A percentile compares a stretch with the other conserved stretches of the same genome.
phyloP scores from a whole-genome alignment of 2,329 filamentous ascomycete species.

The Allantophomopsis lycopodina region DNA sequence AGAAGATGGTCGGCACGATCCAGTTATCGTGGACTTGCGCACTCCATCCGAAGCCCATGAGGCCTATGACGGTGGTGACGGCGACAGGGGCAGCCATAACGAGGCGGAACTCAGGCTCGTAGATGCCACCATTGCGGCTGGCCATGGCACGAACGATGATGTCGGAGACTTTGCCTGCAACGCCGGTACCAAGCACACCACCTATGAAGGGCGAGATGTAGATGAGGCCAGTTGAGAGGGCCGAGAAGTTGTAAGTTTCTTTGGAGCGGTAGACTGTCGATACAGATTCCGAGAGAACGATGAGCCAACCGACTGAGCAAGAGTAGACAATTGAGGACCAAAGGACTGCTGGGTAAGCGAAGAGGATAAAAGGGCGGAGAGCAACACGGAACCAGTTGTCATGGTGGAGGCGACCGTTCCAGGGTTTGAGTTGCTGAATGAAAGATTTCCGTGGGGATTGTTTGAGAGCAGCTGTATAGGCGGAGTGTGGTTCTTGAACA shows the following conservation, averaged over 20 bases:
- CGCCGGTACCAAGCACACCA: constrained; percentile 78
- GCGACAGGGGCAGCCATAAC: constrained; percentile 77
- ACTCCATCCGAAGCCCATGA: constrained; percentile 97
- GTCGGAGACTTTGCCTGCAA: constrained; percentile 81
- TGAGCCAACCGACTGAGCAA: constrained; percentile 86
- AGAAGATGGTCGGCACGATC: constrained; percentile 91
- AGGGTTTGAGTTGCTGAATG: constrained; percentile 58
- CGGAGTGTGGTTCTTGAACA: not conserved
- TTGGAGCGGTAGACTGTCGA: constrained; percentile 62
- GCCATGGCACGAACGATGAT: constrained; percentile 73
- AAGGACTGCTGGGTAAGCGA: constrained; percentile 74
- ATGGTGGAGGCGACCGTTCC: constrained; percentile 62
- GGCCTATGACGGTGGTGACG: constrained; percentile 65
- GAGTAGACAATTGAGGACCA: constrained; percentile 82
- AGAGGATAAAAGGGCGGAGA: constrained; percentile 71
- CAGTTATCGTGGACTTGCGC: constrained; percentile 60
- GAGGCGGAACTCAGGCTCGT: constrained; percentile 86
- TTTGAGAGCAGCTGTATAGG: constrained; percentile 60
- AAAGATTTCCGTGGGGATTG: constrained; percentile 58
- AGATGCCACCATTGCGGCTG: constrained; percentile 77
- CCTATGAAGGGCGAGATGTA: constrained; percentile 87
- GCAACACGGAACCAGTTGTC: constrained; percentile 74
- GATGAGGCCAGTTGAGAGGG: constrained; percentile 70
- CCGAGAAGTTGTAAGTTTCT: constrained; percentile 64
- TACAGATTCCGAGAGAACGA: constrained; percentile 83